Percentiles rank a stretch among this genome's conserved stretches.
These are phyloP conservation scores for Forsythia suspensa DNA, from an alignment of 257 asterid species.

Conservation along the genomic window DNA sequence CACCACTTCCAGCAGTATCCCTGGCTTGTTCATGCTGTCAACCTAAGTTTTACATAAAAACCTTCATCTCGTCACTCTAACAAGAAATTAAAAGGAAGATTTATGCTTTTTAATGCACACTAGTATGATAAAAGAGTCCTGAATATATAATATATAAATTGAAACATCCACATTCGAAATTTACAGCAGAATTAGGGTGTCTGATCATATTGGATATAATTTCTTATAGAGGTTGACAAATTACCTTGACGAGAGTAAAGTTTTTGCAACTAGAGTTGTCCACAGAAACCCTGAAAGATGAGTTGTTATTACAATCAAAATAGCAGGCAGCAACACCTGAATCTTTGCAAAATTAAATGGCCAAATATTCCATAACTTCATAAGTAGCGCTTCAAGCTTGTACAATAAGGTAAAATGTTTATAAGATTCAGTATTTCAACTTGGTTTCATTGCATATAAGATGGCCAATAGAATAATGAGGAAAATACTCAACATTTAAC, in stretches of 20 bases:
- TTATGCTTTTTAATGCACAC: neutral
- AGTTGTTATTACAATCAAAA: constrained; percentile 13
- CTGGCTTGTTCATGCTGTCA: constrained; percentile 97
- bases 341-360: constrained; percentile 9
- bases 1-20: constrained; percentile 96
- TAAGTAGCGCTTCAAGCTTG: neutral
- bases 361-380: neutral
- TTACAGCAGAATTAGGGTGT: neutral
- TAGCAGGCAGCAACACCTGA: constrained; percentile 11
- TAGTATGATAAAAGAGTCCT: neutral
- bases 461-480: neutral
- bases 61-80: neutral
- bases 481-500: constrained; percentile 12
- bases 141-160: no score
- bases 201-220: neutral
- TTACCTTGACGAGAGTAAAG: constrained; percentile 90
- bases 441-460: neutral
- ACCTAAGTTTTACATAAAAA: constrained; percentile 48
- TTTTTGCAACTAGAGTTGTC: constrained; percentile 84
- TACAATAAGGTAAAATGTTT: neutral
- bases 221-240: constrained; percentile 10
- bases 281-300: constrained; percentile 78
- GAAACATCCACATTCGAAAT: neutral
- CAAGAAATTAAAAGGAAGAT: neutral
- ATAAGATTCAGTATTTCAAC: neutral